Evolutionary conservation across 1,284 basidiomycete genomes (phyloP), one percentile per base, ranked within the genome.

Genomic region (Cutaneotrichosporon curvatum): DNA sequence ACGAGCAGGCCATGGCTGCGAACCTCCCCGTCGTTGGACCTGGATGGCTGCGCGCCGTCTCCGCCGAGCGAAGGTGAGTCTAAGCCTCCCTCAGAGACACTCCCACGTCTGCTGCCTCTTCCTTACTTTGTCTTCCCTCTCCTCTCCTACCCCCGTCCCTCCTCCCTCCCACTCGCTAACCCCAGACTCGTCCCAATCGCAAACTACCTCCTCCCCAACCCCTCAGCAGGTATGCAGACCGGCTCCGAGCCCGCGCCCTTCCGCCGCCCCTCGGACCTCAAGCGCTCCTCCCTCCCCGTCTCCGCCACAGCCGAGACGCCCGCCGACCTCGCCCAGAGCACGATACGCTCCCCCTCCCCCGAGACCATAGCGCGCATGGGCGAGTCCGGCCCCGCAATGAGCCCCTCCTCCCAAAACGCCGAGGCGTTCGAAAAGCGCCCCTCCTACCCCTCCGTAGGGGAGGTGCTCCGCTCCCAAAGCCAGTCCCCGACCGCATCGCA

Each of bases 21-120:
- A 91, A 87, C 51, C 86, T 94, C 52, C 89, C 90, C 0, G 81
- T 94, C 28, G 87, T 92, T 1, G 85, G 89, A 58, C 89, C 89
- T 0, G 82, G 84, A 34, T 94, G 90, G 89, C 79, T 92, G 56
- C 67, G 91, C 20, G 87, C 88, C 1, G 92, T 90, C 61, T 80
- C 85, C 42, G 67, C 78, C 0, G 85, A 89, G 63, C 83, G 83
- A 64, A 84, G 82, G 86, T 88, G 55, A 58, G 81, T 73, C 12
- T n/a, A n/a, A n/a, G n/a, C n/a, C n/a, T n/a, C n/a, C n/a, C n/a
- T n/a, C n/a, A n/a, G n/a, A n/a, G n/a, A n/a, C n/a, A n/a, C n/a
- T n/a, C n/a, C n/a, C n/a, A n/a, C n/a, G n/a, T n/a, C n/a, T n/a
- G n/a, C n/a, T n/a, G n/a, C n/a, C n/a, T n/a, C n/a, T n/a, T n/a